phyloP scores from a whole-genome alignment of 2,329 filamentous ascomycete genomes.

The Xylariaceae sp. region DNA sequence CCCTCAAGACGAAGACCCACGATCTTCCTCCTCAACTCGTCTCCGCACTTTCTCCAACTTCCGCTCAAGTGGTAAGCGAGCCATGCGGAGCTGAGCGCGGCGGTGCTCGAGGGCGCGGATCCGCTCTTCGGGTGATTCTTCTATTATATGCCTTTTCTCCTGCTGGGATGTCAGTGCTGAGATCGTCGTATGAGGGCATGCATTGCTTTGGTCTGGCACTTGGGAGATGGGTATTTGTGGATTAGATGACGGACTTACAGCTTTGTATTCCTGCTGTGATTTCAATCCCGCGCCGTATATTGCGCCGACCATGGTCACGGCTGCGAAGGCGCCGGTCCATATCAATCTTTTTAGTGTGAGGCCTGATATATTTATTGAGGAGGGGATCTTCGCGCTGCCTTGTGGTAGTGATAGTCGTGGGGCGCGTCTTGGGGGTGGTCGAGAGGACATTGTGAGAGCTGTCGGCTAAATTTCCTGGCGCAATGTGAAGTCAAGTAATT shows the following conservation, averaged over 20 bases:
- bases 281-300: constrained; percentile 49
- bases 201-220: neutral
- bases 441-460: neutral
- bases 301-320: constrained; percentile 43
- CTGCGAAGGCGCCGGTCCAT: constrained; percentile 42
- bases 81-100: constrained; percentile 35
- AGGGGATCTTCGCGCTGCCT: neutral
- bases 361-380: neutral
- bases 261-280: constrained; percentile 43
- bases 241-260: constrained; percentile 29
- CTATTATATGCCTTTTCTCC: constrained; percentile 35
- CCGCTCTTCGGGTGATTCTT: constrained; percentile 40
- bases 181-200: neutral
- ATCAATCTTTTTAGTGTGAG: constrained; percentile 23
- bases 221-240: neutral
- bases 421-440: neutral
- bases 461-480: neutral
- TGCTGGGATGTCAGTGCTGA: constrained; percentile 7
- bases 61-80: constrained; percentile 37
- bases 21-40: constrained; percentile 36
- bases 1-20: too few species aligned
- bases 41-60: constrained; percentile 40
- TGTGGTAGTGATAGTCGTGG: neutral
- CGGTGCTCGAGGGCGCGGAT: constrained; percentile 43
- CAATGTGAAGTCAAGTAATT: neutral